phyloP scores from a whole-genome alignment of 2,329 filamentous ascomycete genomes.

The Colletotrichum eremochloae region DNA sequence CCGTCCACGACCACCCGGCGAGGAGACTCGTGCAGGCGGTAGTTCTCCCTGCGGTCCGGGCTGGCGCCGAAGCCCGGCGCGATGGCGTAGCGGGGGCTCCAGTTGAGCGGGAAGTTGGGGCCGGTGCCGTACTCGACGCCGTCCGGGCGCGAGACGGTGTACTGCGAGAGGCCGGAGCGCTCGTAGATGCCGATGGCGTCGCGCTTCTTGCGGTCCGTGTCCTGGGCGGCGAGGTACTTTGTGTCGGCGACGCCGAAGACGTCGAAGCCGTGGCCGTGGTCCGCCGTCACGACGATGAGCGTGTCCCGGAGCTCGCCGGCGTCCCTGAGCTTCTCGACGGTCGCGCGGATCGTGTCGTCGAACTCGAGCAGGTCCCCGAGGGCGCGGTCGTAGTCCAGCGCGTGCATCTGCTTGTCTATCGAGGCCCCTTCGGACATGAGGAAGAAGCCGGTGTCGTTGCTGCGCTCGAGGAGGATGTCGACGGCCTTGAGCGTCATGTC shows the following conservation, averaged over 20 bases:
- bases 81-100: slow-evolving; percentile 88
- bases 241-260: slow-evolving; percentile 88
- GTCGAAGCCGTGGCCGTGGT: slow-evolving; percentile 91
- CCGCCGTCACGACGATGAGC: slow-evolving; percentile 84
- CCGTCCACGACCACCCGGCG: slow-evolving; percentile 66
- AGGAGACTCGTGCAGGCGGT: slow-evolving; percentile 75
- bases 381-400: slow-evolving; percentile 86
- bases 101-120: slow-evolving; percentile 83
- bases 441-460: slow-evolving; percentile 82
- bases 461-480: slow-evolving; percentile 77
- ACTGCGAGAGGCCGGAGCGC: slow-evolving; percentile 81
- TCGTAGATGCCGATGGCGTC: slow-evolving; percentile 80
- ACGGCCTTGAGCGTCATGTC: slow-evolving; percentile 92
- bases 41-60: slow-evolving; percentile 85
- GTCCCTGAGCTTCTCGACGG: slow-evolving; percentile 75
- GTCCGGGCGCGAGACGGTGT: slow-evolving; percentile 69
- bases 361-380: slow-evolving; percentile 88
- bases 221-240: slow-evolving; percentile 76
- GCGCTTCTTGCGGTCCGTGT: slow-evolving; percentile 78
- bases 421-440: slow-evolving; percentile 89
- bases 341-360: slow-evolving; percentile 84
- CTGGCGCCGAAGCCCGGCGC: slow-evolving; percentile 78
- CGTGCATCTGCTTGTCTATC: slow-evolving; percentile 92
- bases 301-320: slow-evolving; percentile 80
- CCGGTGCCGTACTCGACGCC: slow-evolving; percentile 79